phyloP scores from a whole-genome alignment of 1,284 basidiomycete genomes.

The Sanghuangporus baumii region DNA sequence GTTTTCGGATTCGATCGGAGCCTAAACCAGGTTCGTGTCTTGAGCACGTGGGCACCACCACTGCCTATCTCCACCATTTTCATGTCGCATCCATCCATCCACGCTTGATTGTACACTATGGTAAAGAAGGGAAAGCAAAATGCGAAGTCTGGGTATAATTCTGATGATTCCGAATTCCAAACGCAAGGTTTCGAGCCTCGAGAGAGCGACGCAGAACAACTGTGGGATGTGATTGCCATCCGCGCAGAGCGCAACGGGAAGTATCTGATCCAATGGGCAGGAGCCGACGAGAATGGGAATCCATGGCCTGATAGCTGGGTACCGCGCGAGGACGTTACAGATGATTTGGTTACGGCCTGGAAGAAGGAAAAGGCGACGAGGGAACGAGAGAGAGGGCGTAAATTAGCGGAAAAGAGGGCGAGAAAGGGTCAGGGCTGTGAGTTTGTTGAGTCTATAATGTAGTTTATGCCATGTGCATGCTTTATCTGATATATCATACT shows the following conservation, averaged over 20 bases:
- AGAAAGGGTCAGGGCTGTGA: neutral
- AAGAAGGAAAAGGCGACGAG: constrained; percentile 11
- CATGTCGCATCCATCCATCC: neutral
- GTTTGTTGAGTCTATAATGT: neutral
- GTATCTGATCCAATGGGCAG: constrained; percentile 14
- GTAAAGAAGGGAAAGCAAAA: too few species aligned
- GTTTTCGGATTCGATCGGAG: neutral
- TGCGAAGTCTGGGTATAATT: neutral
- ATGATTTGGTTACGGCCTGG: constrained; percentile 18
- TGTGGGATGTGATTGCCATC: constrained; percentile 12
- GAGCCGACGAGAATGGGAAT: constrained; percentile 12
- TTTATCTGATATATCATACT: neutral
- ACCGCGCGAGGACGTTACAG: constrained; percentile 14
- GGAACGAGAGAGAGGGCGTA: neutral
- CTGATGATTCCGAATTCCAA: neutral
- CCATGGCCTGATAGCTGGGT: constrained; percentile 19
- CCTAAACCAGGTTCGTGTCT: neutral
- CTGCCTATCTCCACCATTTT: neutral
- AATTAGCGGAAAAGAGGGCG: neutral
- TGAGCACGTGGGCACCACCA: neutral
- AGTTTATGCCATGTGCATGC: too few species aligned
- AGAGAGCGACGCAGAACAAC: constrained; percentile 8
- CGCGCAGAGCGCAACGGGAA: constrained; percentile 3
- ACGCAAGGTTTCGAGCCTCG: constrained; percentile 14
- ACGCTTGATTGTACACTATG: neutral